Conservation (phyloP, 768 basidiomycete genomes). For the Boletales sp. region DNA sequence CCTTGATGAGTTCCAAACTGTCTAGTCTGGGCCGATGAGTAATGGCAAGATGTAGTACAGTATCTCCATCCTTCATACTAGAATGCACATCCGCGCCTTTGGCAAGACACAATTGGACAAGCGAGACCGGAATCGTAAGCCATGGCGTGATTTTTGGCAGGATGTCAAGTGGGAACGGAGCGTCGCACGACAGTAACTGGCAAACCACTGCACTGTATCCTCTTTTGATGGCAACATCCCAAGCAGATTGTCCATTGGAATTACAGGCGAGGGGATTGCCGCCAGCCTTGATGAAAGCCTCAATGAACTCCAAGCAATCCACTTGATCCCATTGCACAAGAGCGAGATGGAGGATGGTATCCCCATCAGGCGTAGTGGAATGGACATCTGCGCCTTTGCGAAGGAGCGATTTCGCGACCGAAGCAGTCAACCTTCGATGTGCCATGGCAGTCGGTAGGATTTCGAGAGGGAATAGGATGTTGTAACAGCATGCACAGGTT, state of each 20-base stretch:
- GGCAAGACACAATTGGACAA: neutral
- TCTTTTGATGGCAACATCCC: neutral
- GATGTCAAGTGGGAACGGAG: too few species aligned
- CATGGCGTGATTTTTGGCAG: too few species aligned
- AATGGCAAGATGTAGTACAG: neutral
- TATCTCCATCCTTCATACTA: too few species aligned
- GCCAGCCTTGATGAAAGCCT: constrained; percentile 1
- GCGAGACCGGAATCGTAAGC: too few species aligned
- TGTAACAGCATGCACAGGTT: too few species aligned
- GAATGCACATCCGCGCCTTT: neutral
- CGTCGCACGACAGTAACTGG: too few species aligned
- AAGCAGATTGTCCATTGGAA: neutral
- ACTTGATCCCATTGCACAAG: neutral
- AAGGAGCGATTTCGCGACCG: too few species aligned
- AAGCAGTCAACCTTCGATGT: neutral
- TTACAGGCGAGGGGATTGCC: neutral
- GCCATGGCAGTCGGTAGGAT: too few species aligned
- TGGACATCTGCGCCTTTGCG: neutral
- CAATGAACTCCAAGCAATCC: neutral
- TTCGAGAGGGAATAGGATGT: too few species aligned
- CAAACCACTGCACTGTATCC: too few species aligned
- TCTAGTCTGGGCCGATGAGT: neutral
- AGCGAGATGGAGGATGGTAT: neutral
- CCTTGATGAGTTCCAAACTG: neutral
- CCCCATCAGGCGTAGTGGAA: neutral